Evolutionary conservation across 768 basidiomycete genomes (phyloP).

Genomic region (Nevesoporus exiguus): DNA sequence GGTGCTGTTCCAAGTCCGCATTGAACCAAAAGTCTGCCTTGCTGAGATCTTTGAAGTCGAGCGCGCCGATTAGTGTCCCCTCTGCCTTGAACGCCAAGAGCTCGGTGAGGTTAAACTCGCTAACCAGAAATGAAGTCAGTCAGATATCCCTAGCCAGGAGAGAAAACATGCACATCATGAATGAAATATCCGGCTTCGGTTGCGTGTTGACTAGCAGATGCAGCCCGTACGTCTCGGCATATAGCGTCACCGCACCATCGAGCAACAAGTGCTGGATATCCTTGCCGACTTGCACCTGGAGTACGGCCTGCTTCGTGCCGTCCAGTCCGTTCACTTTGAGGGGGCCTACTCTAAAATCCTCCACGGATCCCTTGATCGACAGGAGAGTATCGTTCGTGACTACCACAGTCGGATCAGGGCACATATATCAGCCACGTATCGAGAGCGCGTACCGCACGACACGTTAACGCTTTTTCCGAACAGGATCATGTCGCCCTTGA

Average conservation of each 20-base stretch:
- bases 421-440: neutral
- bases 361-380: conserved; percentile 3
- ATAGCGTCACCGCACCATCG: conserved; percentile 5
- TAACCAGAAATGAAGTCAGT: neutral
- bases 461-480: conserved; percentile 3
- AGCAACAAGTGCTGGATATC: conserved; percentile 1
- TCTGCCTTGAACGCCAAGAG: conserved; percentile 2
- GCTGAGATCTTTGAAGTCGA: conserved; percentile 4
- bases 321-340: conserved; percentile 1
- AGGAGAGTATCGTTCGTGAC: neutral
- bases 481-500: conserved; percentile 1
- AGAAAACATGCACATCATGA: conserved; percentile 1
- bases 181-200: conserved; percentile 2
- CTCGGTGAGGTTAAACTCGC: conserved; percentile 5
- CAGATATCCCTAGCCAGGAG: neutral
- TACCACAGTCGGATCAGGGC: neutral
- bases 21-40: conserved; percentile 1
- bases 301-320: neutral
- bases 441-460: neutral
- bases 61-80: conserved; percentile 6
- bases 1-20: conserved; percentile 8
- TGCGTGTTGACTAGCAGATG: conserved; percentile 4
- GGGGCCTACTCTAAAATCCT: conserved; percentile 2
- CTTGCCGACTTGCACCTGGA: conserved; percentile 6
- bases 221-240: neutral